Percentiles rank a stretch among this genome's conserved stretches.
These are phyloP conservation scores for Rhinocladiella mackenziei DNA, from an alignment of 2,329 filamentous ascomycete species.

Conservation along the genomic window DNA sequence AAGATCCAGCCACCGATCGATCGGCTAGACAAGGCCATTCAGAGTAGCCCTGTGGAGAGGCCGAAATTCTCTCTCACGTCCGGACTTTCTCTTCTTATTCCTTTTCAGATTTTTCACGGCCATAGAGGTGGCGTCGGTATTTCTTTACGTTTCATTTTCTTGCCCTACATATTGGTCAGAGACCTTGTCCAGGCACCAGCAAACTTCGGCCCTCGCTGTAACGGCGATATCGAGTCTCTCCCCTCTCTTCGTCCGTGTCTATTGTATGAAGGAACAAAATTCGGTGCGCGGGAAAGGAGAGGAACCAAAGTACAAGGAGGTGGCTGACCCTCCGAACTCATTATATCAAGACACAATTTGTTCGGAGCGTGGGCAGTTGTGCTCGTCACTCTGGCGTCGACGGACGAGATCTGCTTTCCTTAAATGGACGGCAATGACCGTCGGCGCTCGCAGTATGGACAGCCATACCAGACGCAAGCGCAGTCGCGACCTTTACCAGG, in stretches of 20 bases:
- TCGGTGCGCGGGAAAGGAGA: conserved; percentile 13
- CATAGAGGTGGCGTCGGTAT: conserved; percentile 5
- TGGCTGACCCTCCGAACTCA: conserved; percentile 1
- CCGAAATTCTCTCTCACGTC: conserved; percentile 5
- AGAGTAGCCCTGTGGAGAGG: conserved; percentile 3
- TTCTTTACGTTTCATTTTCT: neutral
- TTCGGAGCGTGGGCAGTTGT: neutral
- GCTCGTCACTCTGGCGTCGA: conserved; percentile 25
- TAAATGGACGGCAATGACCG: conserved; percentile 75
- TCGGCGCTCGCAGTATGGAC: conserved; percentile 70
- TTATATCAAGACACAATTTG: conserved; percentile 6
- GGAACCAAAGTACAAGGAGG: conserved; percentile 15
- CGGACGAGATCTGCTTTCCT: conserved; percentile 18
- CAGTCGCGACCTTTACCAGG: conserved; percentile 26
- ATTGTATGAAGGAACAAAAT: conserved; percentile 17
- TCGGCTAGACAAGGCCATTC: neutral
- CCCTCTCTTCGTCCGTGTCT: neutral
- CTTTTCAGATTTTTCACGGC: conserved; percentile 1
- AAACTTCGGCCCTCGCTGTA: neutral
- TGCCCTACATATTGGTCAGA: neutral
- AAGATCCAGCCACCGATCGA: neutral
- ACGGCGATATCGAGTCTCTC: neutral
- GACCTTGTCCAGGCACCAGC: neutral
- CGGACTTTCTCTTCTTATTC: conserved; percentile 4
- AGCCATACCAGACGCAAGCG: conserved; percentile 55